A percentile compares a stretch with the other conserved stretches of the same genome.
Evolutionary conservation across 495 filamentous ascomycete genomes (phyloP).

Genomic region (Hypoxylon crocopeplum): DNA sequence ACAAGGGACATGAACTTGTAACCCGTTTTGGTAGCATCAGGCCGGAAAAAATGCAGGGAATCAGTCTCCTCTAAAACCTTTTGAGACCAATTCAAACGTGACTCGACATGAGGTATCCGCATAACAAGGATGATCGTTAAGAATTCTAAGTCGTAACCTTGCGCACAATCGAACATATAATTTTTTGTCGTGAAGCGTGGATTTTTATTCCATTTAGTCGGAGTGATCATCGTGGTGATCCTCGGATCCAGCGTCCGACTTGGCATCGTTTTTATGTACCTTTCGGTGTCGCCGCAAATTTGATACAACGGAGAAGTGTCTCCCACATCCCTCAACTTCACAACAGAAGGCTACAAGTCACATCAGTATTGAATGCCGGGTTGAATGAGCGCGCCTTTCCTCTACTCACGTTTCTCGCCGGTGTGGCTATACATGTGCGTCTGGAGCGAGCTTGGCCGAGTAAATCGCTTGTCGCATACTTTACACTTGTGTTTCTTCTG

Average conservation of each 20-base stretch:
- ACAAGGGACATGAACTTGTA: conserved; percentile 28
- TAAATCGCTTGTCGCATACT: conserved; percentile 99
- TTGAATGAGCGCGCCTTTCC: neutral
- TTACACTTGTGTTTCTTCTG: conserved; percentile 99
- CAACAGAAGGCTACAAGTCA: conserved; percentile 78
- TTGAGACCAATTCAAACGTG: conserved; percentile 33
- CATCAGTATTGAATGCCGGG: conserved; percentile 43
- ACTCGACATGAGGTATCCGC: conserved; percentile 35
- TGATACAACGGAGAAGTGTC: conserved; percentile 97
- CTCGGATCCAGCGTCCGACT: conserved; percentile 59
- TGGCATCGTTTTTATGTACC: conserved; percentile 86
- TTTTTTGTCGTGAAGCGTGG: conserved; percentile 32
- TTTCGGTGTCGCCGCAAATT: conserved; percentile 95
- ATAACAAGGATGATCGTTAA: conserved; percentile 34
- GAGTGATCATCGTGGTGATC: conserved; percentile 59
- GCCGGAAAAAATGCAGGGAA: conserved; percentile 27
- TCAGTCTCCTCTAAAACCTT: conserved; percentile 37
- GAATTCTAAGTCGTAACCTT: conserved; percentile 34
- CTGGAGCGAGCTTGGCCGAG: conserved; percentile 91
- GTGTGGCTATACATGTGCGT: conserved; percentile 99
- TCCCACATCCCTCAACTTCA: conserved; percentile 92
- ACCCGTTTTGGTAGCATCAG: conserved; percentile 36
- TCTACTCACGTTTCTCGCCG: conserved; percentile 92
- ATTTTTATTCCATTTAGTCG: conserved; percentile 42
- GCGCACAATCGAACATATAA: conserved; percentile 30